phyloP scores from a whole-genome alignment of 192 early-diverging fungal genomes.

The Phlyctochytrium bullatum region DNA sequence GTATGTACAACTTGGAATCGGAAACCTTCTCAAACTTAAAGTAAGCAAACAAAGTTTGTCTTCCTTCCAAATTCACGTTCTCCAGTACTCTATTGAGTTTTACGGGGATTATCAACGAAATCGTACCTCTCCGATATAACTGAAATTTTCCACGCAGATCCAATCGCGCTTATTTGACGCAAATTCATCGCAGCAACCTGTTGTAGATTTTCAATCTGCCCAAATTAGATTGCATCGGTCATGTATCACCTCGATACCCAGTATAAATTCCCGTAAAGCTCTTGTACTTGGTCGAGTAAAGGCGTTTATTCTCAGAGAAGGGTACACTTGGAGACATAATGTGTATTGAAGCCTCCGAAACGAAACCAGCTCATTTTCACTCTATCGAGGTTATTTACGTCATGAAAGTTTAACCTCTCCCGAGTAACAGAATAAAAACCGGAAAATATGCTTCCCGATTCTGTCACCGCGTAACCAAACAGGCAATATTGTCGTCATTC shows the following conservation, averaged over 20 bases:
- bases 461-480: slow-evolving; percentile 90
- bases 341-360: slow-evolving; percentile 68
- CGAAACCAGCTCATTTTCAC: slow-evolving; percentile 52
- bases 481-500: slow-evolving; percentile 68
- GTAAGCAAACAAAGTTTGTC: slow-evolving; percentile 47
- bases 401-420: slow-evolving; percentile 52
- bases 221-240: neutral
- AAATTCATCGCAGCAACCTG: slow-evolving; percentile 55
- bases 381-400: slow-evolving; percentile 19
- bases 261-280: slow-evolving; percentile 78
- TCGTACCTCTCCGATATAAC: slow-evolving; percentile 36
- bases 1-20: neutral
- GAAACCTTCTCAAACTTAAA: slow-evolving; percentile 8
- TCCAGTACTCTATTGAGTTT: too few relatives aligned
- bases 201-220: slow-evolving; percentile 75
- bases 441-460: slow-evolving; percentile 78
- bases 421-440: slow-evolving; percentile 80
- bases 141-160: slow-evolving; percentile 69
- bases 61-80: too few relatives aligned
- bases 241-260: slow-evolving; percentile 81
- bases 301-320: slow-evolving; percentile 90
- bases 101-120: too few relatives aligned
- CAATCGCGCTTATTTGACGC: slow-evolving; percentile 66
- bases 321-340: slow-evolving; percentile 62
- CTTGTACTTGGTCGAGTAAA: slow-evolving; percentile 82